Evolutionary conservation across 345 rosid genomes (phyloP).

Genomic region (Carallia brachiata): DNA sequence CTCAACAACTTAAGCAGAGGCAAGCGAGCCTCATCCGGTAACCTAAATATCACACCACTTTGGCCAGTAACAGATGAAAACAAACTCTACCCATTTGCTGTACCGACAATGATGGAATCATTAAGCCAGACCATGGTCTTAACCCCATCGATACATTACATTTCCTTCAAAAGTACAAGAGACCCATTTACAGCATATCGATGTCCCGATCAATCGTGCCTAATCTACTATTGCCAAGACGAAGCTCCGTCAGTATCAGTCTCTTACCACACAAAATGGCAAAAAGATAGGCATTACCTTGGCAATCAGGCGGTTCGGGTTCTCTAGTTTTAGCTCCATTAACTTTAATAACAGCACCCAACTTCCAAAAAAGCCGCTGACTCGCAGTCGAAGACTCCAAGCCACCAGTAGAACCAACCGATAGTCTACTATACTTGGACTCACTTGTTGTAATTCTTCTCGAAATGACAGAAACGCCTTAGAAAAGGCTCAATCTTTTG

Average conservation of each 20-base stretch:
- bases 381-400: constrained; percentile 47
- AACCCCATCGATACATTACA: constrained; percentile 66
- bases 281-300: constrained; percentile 43
- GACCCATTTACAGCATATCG: constrained; percentile 39
- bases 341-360: constrained; percentile 63
- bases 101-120: constrained; percentile 80
- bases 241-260: constrained; percentile 62
- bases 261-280: constrained; percentile 62
- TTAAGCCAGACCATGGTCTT: constrained; percentile 85
- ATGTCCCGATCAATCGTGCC: constrained; percentile 29
- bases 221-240: constrained; percentile 21
- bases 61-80: constrained; percentile 79
- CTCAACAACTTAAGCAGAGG: constrained; percentile 63
- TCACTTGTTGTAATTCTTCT: constrained; percentile 50
- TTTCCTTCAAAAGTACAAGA: constrained; percentile 70
- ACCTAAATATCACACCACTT: constrained; percentile 73
- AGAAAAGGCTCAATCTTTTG: constrained; percentile 54
- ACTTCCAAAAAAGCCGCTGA: constrained; percentile 60
- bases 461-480: constrained; percentile 53
- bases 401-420: constrained; percentile 21
- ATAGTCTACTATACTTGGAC: constrained; percentile 46
- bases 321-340: constrained; percentile 58
- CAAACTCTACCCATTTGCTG: constrained; percentile 62
- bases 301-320: constrained; percentile 24
- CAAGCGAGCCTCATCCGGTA: constrained; percentile 63